These are phyloP conservation scores for Teratosphaeria viscida DNA, from an alignment of 2,329 filamentous ascomycete species.

Conservation along the genomic window DNA sequence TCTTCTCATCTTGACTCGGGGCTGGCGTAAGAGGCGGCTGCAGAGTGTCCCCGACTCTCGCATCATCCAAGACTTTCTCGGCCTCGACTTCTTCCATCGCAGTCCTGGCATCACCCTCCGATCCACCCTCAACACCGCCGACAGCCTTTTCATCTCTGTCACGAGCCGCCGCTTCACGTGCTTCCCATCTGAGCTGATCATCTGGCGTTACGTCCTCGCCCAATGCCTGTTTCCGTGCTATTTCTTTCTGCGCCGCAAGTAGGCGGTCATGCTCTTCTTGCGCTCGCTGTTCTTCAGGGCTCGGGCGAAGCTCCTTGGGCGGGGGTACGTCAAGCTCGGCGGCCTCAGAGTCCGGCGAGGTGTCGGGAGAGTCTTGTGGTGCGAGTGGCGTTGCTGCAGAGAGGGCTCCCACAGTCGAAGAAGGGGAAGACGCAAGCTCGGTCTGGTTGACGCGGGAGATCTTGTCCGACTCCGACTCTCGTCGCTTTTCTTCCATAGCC, in stretches of 20 bases:
- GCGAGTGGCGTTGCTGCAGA: conserved; percentile 63
- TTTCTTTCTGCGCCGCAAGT: conserved; percentile 40
- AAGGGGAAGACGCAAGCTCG: conserved; percentile 38
- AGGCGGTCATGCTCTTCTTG: conserved; percentile 46
- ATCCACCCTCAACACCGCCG: conserved; percentile 18
- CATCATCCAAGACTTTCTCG: conserved; percentile 13
- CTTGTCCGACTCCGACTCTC: conserved; percentile 29
- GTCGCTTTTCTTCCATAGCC: conserved; percentile 27
- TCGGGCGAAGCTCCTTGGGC: conserved; percentile 23
- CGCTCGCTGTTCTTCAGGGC: conserved; percentile 28
- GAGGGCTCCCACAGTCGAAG: conserved; percentile 57
- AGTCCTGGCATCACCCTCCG: conserved; percentile 15
- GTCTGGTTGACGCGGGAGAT: conserved; percentile 21
- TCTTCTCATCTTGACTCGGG: conserved; percentile 2
- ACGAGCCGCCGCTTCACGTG: conserved; percentile 26
- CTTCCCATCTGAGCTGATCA: conserved; percentile 46
- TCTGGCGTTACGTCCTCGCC: conserved; percentile 44
- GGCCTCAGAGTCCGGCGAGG: conserved; percentile 23
- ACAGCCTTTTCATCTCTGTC: conserved; percentile 34
- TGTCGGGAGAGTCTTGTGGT: conserved; percentile 36
- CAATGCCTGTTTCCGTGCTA: conserved; percentile 32
- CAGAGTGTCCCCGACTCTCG: background rate
- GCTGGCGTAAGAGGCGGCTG: conserved; percentile 1
- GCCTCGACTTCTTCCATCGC: conserved; percentile 14
- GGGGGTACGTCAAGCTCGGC: conserved; percentile 15